These are phyloP conservation scores for Thuidium tamariscinum DNA, from an alignment of 225 moss, liverwort and hornwort species.

Conservation along the genomic window DNA sequence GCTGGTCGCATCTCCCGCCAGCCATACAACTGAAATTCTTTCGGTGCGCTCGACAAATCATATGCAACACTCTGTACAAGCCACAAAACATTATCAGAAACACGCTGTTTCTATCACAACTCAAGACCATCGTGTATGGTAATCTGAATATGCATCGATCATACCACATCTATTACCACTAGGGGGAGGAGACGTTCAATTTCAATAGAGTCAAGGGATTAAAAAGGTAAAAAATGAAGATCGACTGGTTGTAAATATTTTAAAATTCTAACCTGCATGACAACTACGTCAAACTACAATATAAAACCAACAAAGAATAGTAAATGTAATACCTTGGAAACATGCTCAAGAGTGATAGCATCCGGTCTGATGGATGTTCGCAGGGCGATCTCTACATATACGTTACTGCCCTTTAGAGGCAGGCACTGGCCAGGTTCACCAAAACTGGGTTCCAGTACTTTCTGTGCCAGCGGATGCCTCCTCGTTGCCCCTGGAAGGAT, in stretches of 20 bases:
- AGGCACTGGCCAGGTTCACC: constrained; percentile 94
- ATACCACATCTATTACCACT: not conserved
- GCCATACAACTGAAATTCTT: constrained; percentile 76
- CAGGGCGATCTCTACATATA: constrained; percentile 72
- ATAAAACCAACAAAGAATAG: not conserved
- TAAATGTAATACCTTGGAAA: constrained; percentile 55
- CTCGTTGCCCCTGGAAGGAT: constrained; percentile 60
- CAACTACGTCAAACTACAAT: not conserved
- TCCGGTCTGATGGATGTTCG: constrained; percentile 71
- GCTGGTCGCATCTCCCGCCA: constrained; percentile 73
- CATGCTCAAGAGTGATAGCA: constrained; percentile 84
- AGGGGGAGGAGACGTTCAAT: not conserved
- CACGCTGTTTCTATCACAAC: not conserved
- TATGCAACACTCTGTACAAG: constrained; percentile 55
- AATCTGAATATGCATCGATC: not conserved
- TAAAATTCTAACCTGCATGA: not conserved
- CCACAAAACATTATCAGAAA: not conserved
- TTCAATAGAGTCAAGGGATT: not conserved
- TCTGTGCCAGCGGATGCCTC: constrained; percentile 55
- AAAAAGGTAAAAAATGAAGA: not conserved
- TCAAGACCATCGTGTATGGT: not conserved
- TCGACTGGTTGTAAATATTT: not conserved
- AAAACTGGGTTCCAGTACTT: constrained; percentile 80
- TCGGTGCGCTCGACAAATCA: constrained; percentile 85
- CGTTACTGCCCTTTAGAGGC: constrained; percentile 79